Conservation (phyloP, 306 rosid species). For the Morella rubra region DNA sequence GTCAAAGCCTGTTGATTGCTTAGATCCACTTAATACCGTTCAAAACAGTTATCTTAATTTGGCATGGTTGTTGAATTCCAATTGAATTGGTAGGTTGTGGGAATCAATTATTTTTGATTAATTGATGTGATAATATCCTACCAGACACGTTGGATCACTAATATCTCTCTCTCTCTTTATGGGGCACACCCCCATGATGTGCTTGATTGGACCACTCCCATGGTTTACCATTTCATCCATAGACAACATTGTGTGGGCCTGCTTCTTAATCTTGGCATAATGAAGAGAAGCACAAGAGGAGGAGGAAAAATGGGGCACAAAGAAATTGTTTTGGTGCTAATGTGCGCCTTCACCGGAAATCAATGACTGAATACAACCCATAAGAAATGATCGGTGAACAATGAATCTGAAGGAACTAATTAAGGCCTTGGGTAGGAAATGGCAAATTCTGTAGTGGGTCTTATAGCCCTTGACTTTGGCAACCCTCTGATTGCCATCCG, state of each 20-base stretch:
- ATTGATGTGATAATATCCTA: background rate
- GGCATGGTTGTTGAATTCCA: constrained; percentile 18
- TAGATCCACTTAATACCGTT: too few species aligned
- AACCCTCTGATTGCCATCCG: constrained; percentile 9
- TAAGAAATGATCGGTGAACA: background rate
- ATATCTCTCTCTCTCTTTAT: background rate
- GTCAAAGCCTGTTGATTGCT: too few species aligned
- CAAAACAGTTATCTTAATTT: background rate
- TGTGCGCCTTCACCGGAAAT: background rate
- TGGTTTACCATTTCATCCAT: constrained; percentile 27
- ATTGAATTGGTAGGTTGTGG: constrained; percentile 24
- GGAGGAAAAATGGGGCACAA: background rate
- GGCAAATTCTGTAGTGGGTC: background rate
- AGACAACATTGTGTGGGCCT: constrained; percentile 32
- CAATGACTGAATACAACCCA: constrained; percentile 1
- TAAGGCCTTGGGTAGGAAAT: background rate
- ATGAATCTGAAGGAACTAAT: background rate
- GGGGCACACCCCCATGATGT: constrained; percentile 25
- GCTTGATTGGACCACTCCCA: constrained; percentile 23
- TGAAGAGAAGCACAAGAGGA: background rate
- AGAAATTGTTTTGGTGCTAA: too few species aligned
- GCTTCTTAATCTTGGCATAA: constrained; percentile 3
- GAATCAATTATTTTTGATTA: constrained; percentile 5
- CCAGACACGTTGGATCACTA: constrained; percentile 12
- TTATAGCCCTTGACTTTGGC: background rate